Conservation (phyloP, 208 protist genomes). For the Trypanosoma platydactyli region DNA sequence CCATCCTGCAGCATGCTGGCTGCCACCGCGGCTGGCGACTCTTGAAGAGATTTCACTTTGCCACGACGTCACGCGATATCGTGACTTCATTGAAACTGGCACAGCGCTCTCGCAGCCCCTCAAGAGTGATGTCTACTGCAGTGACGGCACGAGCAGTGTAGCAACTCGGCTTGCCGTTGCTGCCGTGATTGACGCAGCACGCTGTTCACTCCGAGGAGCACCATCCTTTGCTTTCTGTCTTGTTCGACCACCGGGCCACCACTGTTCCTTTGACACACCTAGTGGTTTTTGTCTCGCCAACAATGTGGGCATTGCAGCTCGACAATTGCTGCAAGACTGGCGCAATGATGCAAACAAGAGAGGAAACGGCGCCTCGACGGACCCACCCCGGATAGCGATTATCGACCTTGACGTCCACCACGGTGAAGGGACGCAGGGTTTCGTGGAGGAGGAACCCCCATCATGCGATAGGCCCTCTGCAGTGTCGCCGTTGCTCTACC, state of each 20-base stretch:
- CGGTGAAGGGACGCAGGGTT: slow-evolving; percentile 90
- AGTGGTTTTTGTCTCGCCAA: slow-evolving; percentile 90
- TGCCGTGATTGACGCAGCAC: slow-evolving; percentile 67
- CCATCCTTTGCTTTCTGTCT: slow-evolving; percentile 75
- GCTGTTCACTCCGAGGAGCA: slow-evolving; percentile 28
- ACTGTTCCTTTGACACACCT: slow-evolving; percentile 61
- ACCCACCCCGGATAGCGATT: slow-evolving; percentile 57
- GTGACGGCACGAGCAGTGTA: slow-evolving; percentile 49
- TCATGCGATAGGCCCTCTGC: slow-evolving; percentile 2
- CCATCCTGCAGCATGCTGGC: slow-evolving; percentile 27
- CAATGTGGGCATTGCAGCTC: slow-evolving; percentile 82
- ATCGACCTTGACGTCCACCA: slow-evolving; percentile 93
- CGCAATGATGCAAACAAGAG: slow-evolving; percentile 6
- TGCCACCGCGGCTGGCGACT: slow-evolving; percentile 60
- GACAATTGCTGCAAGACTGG: slow-evolving; percentile 39
- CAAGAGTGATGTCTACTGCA: slow-evolving; percentile 82
- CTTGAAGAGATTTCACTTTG: slow-evolving; percentile 60
- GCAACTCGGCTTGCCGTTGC: slow-evolving; percentile 58
- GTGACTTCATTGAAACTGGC: slow-evolving; percentile 50
- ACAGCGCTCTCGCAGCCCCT: slow-evolving; percentile 38
- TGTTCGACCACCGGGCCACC: slow-evolving; percentile 91
- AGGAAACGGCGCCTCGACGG: background rate
- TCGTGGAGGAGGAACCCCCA: slow-evolving; percentile 67
- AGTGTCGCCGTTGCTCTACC: slow-evolving; percentile 58
- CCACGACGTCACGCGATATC: slow-evolving; percentile 48